phyloP scores from a whole-genome alignment of 345 rosid species.

The Lepidium didymum region DNA sequence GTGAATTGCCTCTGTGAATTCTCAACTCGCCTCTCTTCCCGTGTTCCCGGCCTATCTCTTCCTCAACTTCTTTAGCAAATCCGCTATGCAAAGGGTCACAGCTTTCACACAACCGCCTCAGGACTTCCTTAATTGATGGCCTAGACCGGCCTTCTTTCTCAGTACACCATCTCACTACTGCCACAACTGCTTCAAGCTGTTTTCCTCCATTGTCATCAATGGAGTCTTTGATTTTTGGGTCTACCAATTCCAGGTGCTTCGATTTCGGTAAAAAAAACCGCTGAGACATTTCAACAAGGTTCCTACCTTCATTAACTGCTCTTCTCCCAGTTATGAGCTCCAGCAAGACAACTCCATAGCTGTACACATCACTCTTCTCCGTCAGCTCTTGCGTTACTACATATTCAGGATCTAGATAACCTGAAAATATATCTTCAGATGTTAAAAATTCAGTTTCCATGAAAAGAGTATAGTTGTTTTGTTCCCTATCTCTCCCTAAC shows the following conservation, averaged over 20 bases:
- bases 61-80: conserved; percentile 52
- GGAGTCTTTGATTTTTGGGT: conserved; percentile 46
- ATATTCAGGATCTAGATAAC: conserved; percentile 94
- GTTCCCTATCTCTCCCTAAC: conserved; percentile 31
- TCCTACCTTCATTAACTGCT: conserved; percentile 67
- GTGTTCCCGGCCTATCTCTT: conserved; percentile 53
- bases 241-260: conserved; percentile 53
- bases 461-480: not conserved
- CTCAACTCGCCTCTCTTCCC: conserved; percentile 37
- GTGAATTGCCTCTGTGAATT: conserved; percentile 50
- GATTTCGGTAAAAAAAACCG: conserved; percentile 43
- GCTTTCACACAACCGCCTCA: conserved; percentile 72
- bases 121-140: conserved; percentile 84
- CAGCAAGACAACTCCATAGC: conserved; percentile 79
- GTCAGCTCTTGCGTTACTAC: conserved; percentile 78
- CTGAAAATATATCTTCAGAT: conserved; percentile 28
- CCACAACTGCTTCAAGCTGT: conserved; percentile 55
- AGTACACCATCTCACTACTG: conserved; percentile 76
- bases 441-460: not conserved
- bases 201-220: conserved; percentile 35
- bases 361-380: conserved; percentile 81
- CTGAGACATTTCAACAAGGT: conserved; percentile 69
- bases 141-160: conserved; percentile 76
- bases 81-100: conserved; percentile 65
- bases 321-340: conserved; percentile 69